phyloP scores from a whole-genome alignment of 495 filamentous ascomycete genomes.

The Articulospora tetracladia region DNA sequence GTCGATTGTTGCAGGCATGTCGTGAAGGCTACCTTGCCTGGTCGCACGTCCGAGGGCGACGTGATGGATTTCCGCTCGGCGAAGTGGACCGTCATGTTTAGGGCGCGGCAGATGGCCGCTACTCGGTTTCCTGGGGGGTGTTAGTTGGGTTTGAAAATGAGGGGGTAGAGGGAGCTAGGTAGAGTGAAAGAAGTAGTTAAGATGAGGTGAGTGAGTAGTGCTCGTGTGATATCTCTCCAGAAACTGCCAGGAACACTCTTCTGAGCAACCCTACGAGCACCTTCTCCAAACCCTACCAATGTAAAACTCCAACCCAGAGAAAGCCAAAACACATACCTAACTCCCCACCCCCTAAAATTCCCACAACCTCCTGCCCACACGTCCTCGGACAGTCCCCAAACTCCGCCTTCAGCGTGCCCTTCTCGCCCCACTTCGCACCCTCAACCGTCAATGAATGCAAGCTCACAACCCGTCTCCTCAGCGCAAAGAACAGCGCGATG shows the following conservation, averaged over 20 bases:
- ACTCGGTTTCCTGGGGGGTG: constrained; percentile 25
- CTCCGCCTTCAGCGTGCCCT: constrained; percentile 26
- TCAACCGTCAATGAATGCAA: constrained; percentile 36
- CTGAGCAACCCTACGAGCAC: background rate
- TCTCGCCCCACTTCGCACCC: constrained; percentile 26
- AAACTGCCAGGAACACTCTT: background rate
- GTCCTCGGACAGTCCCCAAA: constrained; percentile 37
- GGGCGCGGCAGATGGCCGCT: constrained; percentile 25
- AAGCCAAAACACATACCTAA: constrained; percentile 36
- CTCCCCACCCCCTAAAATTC: constrained; percentile 49
- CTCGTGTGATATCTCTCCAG: too few relatives aligned
- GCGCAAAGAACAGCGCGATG: constrained; percentile 49
- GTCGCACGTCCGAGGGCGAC: constrained; percentile 13
- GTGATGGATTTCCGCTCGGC: constrained; percentile 42
- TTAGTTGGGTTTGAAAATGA: background rate
- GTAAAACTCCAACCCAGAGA: background rate
- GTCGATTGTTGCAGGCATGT: constrained; percentile 36
- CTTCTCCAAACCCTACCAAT: background rate
- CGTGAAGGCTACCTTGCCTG: constrained; percentile 15
- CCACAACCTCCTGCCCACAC: constrained; percentile 37
- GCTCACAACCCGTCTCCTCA: constrained; percentile 41
- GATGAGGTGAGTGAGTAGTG: background rate
- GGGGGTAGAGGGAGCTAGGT: background rate
- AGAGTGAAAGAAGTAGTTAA: background rate
- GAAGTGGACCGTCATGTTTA: constrained; percentile 51